Percentiles rank a stretch among this genome's conserved stretches.
These are phyloP conservation scores for Colletotrichum caudatum DNA, from an alignment of 2,329 filamentous ascomycete species.

Conservation along the genomic window DNA sequence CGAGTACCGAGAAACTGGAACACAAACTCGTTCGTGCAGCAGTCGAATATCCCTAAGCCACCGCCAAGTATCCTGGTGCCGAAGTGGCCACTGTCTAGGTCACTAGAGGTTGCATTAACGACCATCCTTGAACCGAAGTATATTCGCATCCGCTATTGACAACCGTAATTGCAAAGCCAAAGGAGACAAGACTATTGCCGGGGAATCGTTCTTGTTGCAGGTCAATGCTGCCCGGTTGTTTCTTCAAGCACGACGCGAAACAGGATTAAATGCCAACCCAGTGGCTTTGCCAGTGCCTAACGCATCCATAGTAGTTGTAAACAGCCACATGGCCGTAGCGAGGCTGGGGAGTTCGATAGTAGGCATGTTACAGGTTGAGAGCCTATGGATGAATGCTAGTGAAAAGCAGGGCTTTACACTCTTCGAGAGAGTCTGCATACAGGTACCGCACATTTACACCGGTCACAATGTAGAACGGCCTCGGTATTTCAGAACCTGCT, in stretches of 20 bases:
- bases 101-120: slow-evolving; percentile 43
- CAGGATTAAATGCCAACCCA: too few species aligned
- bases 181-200: slow-evolving; percentile 68
- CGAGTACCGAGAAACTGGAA: slow-evolving; percentile 56
- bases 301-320: not conserved
- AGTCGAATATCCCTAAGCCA: slow-evolving; percentile 66
- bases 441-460: not conserved
- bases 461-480: not conserved
- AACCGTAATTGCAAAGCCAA: slow-evolving; percentile 72
- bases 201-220: slow-evolving; percentile 67
- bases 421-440: not conserved
- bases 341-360: not conserved
- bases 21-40: slow-evolving; percentile 62
- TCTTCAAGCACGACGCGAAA: not conserved
- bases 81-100: slow-evolving; percentile 69
- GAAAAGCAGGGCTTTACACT: not conserved
- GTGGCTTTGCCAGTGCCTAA: not conserved
- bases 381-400: not conserved
- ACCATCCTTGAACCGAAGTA: too few species aligned
- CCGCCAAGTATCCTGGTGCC: slow-evolving; percentile 69
- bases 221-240: slow-evolving; percentile 60
- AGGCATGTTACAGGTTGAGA: not conserved
- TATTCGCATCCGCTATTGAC: too few species aligned
- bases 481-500: too few species aligned
- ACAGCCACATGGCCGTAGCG: not conserved